Conservation (phyloP, 2,329 filamentous ascomycete species). For the Epichloe sibirici region DNA sequence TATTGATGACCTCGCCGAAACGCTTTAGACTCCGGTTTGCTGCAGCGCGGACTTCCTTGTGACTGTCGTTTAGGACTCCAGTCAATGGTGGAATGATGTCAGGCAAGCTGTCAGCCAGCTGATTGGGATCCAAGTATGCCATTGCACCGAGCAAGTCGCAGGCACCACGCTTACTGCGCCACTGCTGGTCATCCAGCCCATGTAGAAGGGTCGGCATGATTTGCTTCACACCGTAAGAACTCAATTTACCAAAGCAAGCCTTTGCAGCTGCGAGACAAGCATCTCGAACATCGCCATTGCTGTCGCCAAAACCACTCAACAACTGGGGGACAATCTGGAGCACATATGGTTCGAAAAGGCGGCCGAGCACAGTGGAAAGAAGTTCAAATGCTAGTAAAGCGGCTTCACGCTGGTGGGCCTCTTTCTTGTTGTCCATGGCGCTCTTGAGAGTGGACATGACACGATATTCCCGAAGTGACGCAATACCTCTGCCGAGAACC, state of each 20-base stretch:
- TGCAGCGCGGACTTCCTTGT: constrained; percentile 87
- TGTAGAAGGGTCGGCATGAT: constrained; percentile 85
- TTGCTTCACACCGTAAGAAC: constrained; percentile 90
- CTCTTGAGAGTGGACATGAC: constrained; percentile 71
- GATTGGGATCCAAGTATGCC: constrained; percentile 94
- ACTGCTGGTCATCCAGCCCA: constrained; percentile 88
- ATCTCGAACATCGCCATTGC: constrained; percentile 78
- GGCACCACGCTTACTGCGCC: constrained; percentile 96
- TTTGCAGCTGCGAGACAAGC: constrained; percentile 89
- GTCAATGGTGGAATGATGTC: constrained; percentile 96
- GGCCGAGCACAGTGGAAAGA: constrained; percentile 72
- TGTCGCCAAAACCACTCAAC: constrained; percentile 78
- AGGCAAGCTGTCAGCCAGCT: constrained; percentile 81
- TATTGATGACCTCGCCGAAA: constrained; percentile 96
- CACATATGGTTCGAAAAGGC: constrained; percentile 89
- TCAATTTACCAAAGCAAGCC: constrained; percentile 83
- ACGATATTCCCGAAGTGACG: constrained; percentile 69
- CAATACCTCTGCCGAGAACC: constrained; percentile 76
- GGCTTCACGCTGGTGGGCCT: constrained; percentile 76
- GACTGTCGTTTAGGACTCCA: constrained; percentile 87
- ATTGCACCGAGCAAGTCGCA: constrained; percentile 95
- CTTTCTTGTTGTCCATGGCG: constrained; percentile 92
- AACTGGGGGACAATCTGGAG: constrained; percentile 91
- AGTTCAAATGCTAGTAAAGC: constrained; percentile 85
- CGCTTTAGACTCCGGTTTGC: constrained; percentile 94